A percentile compares a stretch with the other conserved stretches of the same genome.
These are phyloP conservation scores for Nothopassalora personata DNA, from an alignment of 2,329 filamentous ascomycete species.

Conservation along the genomic window DNA sequence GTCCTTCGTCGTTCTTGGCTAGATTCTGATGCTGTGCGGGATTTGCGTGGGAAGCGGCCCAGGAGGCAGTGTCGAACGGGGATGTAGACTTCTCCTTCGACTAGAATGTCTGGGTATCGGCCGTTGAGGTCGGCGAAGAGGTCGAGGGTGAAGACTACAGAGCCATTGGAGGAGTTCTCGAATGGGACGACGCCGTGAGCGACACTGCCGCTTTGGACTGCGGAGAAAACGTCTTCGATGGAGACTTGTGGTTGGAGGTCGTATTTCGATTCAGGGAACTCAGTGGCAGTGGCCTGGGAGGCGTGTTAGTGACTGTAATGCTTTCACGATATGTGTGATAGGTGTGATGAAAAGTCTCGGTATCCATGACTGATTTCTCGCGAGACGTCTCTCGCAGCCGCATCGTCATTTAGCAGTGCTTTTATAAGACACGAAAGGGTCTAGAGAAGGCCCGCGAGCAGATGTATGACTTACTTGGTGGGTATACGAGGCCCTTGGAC, in stretches of 20 bases:
- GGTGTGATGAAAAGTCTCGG: not conserved
- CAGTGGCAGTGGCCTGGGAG: constrained; percentile 18
- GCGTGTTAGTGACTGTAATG: not conserved
- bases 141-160: constrained; percentile 84
- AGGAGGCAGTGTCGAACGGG: constrained; percentile 84
- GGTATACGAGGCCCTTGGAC: constrained; percentile 62
- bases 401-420: not conserved
- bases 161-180: constrained; percentile 93
- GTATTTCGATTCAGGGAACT: constrained; percentile 18
- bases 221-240: constrained; percentile 68
- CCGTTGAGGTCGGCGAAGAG: constrained; percentile 70
- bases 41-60: constrained; percentile 37
- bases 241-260: constrained; percentile 38
- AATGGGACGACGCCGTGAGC: constrained; percentile 81
- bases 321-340: not conserved
- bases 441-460: not conserved
- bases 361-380: not conserved
- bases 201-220: constrained; percentile 62
- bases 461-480: constrained; percentile 52
- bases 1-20: not conserved
- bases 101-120: constrained; percentile 61
- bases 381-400: not conserved
- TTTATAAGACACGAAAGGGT: no score
- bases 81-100: constrained; percentile 80
- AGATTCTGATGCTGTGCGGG: not conserved